Evolutionary conservation across 495 filamentous ascomycete genomes (phyloP), one percentile per base, ranked within the genome.

Genomic region (Penicillium riverlandense): DNA sequence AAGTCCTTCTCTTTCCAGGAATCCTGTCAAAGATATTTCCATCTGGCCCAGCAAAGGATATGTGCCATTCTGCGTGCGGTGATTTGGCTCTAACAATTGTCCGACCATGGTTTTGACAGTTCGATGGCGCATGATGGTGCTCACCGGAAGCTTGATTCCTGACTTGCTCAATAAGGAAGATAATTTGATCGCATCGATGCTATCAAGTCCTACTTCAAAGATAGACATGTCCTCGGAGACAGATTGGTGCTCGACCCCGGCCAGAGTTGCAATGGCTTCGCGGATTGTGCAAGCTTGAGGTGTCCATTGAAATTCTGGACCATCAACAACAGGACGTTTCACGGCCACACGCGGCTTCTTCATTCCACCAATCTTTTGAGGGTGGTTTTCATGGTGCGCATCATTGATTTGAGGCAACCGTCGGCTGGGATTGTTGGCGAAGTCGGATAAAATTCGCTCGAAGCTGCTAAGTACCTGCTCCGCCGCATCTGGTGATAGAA

Each of bases 141-240:
- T 84, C 10, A 86, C 75, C 8, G 81, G 71, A 40, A 90, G 48
- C 3, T 64, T 61, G 43, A 89, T 68, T 0, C 75, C 77, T 11
- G 55, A 49, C 39, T 65, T 71, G 49, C 76, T 82, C 14, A 91
- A 67, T 40, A 77, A 65, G 1, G 85, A 80, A 11, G 84, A 79
- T 5, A 88, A 59, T 54, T 83, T 87, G 59, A 95, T 88, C 22
- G 88, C 85, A 54, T 85, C 85, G 53, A 96, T 91, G 12, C 90
- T 95, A 60, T 96, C 90, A 12, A 95, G 72, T 9, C 90, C 90
- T 1, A 96, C 69, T 54, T 89, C 83, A 50, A 90, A 91, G 11
- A 95, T 85, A 1, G 78, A 82, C 4, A 76, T 77, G 0, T 64
- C 55, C 35, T 75, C 74, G n/a, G 57, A 53, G 33, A 94, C 58